Evolutionary conservation across 768 basidiomycete species (phyloP).

Genomic region (Serendipita indica): DNA sequence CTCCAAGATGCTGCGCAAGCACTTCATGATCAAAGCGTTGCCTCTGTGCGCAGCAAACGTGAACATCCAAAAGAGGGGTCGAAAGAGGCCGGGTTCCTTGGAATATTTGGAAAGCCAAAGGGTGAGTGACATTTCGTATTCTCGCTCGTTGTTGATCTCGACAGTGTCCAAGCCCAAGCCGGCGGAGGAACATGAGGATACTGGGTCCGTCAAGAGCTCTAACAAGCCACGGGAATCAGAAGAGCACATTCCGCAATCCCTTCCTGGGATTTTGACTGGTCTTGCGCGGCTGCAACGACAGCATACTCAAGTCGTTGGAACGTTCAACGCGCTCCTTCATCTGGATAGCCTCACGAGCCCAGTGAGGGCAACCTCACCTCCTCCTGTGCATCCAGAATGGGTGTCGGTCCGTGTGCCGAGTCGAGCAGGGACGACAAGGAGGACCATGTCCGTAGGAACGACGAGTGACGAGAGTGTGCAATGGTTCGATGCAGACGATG

Average conservation of each 20-base stretch:
- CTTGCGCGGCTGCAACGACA: not conserved
- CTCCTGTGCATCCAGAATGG: not conserved
- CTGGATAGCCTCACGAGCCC: not conserved
- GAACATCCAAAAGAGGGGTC: slow-evolving; percentile 20
- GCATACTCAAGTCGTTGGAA: not conserved
- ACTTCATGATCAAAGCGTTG: not conserved
- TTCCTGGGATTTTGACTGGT: not conserved
- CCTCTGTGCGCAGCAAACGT: slow-evolving; percentile 10
- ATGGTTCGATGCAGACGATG: slow-evolving; percentile 66
- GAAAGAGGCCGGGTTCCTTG: slow-evolving; percentile 31
- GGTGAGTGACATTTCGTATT: slow-evolving; percentile 27
- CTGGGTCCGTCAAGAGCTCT: not conserved
- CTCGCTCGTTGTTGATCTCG: slow-evolving; percentile 16
- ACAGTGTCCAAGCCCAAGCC: slow-evolving; percentile 6
- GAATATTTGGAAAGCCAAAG: slow-evolving; percentile 39
- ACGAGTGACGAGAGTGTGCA: slow-evolving; percentile 29
- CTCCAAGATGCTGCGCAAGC: not conserved
- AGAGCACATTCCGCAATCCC: not conserved
- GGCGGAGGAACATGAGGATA: slow-evolving; percentile 2
- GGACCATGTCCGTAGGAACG: slow-evolving; percentile 15
- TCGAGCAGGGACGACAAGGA: not conserved
- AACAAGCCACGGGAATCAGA: not conserved
- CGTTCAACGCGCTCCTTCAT: not conserved
- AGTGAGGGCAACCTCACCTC: not conserved
- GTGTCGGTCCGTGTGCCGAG: not conserved